A percentile compares a stretch with the other conserved stretches of the same genome.
Evolutionary conservation across 2,329 filamentous ascomycete species (phyloP).

Genomic region (Emericellopsis cladophorae): DNA sequence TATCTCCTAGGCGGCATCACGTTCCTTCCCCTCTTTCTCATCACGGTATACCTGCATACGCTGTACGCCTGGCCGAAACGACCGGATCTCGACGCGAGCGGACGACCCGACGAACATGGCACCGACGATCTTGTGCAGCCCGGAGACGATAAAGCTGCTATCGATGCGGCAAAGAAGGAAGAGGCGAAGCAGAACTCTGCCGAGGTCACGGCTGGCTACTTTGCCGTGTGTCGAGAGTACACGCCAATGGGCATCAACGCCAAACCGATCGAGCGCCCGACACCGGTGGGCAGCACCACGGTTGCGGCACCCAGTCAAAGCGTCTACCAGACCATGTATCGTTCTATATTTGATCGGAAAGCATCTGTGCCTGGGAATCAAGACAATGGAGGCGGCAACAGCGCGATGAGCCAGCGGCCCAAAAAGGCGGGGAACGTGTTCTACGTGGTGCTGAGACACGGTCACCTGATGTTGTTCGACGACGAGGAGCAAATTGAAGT

Average conservation of each 20-base stretch:
- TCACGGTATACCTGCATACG: constrained; percentile 48
- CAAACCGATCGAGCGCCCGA: constrained; percentile 78
- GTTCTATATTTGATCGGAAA: constrained; percentile 85
- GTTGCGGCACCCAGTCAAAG: constrained; percentile 75
- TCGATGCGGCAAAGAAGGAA: constrained; percentile 50
- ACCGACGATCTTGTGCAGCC: constrained; percentile 31
- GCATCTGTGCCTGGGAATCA: constrained; percentile 12
- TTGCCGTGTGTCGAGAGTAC: constrained; percentile 90
- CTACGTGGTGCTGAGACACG: constrained; percentile 84
- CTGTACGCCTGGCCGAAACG: constrained; percentile 54
- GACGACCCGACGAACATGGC: constrained; percentile 5
- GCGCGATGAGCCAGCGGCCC: constrained; percentile 35
- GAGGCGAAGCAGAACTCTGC: constrained; percentile 33
- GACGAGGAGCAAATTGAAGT: constrained; percentile 92
- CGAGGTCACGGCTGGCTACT: constrained; percentile 82
- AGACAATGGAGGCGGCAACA: constrained; percentile 26
- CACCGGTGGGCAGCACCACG: constrained; percentile 62
- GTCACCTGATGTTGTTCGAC: constrained; percentile 95
- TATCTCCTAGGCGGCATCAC: constrained; percentile 84
- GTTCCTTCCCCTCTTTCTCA: constrained; percentile 63
- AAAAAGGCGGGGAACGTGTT: constrained; percentile 76
- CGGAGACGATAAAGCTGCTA: constrained; percentile 50
- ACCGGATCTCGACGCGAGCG: constrained; percentile 20
- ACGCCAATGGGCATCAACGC: constrained; percentile 84
- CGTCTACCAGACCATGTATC: constrained; percentile 97